Evolutionary conservation across 257 asterid genomes (phyloP), one percentile per base, ranked within the genome.

Genomic region (Eustoma russellianum): DNA sequence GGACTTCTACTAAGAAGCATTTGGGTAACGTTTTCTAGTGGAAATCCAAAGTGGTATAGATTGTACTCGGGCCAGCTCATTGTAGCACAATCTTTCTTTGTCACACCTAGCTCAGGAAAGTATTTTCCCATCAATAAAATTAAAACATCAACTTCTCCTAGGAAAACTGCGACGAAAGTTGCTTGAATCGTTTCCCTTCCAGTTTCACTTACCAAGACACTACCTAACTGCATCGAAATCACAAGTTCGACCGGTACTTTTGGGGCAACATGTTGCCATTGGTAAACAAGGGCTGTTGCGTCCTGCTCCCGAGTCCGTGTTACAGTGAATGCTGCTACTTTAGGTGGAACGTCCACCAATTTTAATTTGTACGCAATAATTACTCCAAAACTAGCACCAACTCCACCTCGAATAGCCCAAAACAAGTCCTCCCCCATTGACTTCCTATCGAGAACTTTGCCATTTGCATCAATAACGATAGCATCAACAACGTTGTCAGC

Each of bases 241-340:
- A 24, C 30, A 24, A 24, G 30, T 24, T 24, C 30, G 45, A 41
- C 10, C 13, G 45, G 45, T 1, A 41, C 13, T 13, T 13, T 41
- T 13, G 15, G 52, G 3, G 52, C 17, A 48, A 48, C 52, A 14
- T 48, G 16, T 48, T 48, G 52, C 52, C 52, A 48, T 48, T 48
- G 11, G 5, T 48, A 17, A 24, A 24, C 30, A 24, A 24, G 30
- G 30, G 30, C 30, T 24, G 30, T 48, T 18, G 52, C 52, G 16
- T 48, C 9, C 9, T 48, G 52, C 17, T 48, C 52, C 11, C 2
- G 28, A 14, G 52, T 48, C 28, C 52, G 13, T 14, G 17, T 9
- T 10, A 48, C 52, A 48, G 13, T 14, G 9, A 48, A 48, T 14
- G 52, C 52, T 9, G 52, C 16, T 1, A 48, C 13, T 7, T n/a